phyloP scores from a whole-genome alignment of 2,329 filamentous ascomycete species.

The Periconia sp. region DNA sequence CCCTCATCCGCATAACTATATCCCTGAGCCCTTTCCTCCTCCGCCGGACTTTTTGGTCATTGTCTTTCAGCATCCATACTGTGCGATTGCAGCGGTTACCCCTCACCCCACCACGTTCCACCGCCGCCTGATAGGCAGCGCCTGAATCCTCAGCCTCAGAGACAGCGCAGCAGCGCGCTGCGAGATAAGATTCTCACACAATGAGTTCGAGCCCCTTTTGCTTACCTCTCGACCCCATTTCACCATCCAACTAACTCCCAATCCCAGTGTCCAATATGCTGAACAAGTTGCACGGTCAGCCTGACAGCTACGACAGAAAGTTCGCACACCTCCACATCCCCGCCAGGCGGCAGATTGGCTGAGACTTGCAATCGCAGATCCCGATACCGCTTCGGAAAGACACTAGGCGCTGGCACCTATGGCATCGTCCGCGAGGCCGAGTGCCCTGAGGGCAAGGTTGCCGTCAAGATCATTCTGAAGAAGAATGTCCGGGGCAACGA shows the following conservation, averaged over 20 bases:
- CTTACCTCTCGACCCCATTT: no score
- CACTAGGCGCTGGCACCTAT: conserved; percentile 95
- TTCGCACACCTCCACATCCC: conserved; percentile 53
- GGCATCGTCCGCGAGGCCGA: conserved; percentile 97
- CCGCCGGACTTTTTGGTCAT: conserved; percentile 2
- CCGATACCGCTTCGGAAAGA: conserved; percentile 90
- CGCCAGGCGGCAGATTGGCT: conserved; percentile 27
- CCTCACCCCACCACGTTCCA: conserved; percentile 37
- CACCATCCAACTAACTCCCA: conserved; percentile 14
- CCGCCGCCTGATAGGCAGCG: conserved; percentile 37
- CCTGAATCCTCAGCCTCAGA: conserved; percentile 37
- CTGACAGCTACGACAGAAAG: conserved; percentile 99
- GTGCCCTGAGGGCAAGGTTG: conserved; percentile 81
- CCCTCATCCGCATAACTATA: background rate
- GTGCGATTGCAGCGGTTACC: conserved; percentile 28
- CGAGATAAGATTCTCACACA: conserved; percentile 32
- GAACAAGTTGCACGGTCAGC: conserved; percentile 94
- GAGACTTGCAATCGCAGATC: conserved; percentile 60
- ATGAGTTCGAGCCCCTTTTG: conserved; percentile 42
- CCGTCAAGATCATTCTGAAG: conserved; percentile 98
- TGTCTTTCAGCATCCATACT: conserved; percentile 26
- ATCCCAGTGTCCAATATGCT: conserved; percentile 81
- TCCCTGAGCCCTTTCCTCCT: background rate
- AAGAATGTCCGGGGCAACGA: conserved; percentile 99
- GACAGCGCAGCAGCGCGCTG: conserved; percentile 33